Conservation (phyloP, 2,329 filamentous ascomycete species). For the Coniochaeta sp. region DNA sequence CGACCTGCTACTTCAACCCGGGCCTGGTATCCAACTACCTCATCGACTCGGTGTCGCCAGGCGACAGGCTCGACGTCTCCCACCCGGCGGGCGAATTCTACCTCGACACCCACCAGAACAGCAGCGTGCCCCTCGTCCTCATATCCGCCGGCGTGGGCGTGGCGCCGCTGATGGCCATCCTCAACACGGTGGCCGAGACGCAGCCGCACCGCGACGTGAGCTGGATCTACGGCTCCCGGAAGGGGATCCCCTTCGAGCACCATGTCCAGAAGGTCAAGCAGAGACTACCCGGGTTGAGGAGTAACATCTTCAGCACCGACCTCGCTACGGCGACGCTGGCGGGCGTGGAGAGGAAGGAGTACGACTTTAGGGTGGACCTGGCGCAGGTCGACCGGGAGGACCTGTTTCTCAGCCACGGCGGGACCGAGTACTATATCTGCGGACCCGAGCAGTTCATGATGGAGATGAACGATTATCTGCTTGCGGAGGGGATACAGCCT, state of each 20-base stretch:
- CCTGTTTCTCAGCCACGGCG: conserved; percentile 34
- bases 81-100: conserved; percentile 60
- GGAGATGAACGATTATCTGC: conserved; percentile 37
- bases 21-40: conserved; percentile 65
- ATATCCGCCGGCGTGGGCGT: conserved; percentile 55
- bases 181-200: conserved; percentile 42
- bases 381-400: conserved; percentile 33
- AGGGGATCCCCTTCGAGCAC: conserved; percentile 43
- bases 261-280: conserved; percentile 38
- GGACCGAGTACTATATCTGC: conserved; percentile 46
- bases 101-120: conserved; percentile 34
- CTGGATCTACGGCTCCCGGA: conserved; percentile 52
- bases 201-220: conserved; percentile 41
- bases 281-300: conserved; percentile 24
- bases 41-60: conserved; percentile 52
- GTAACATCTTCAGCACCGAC: conserved; percentile 42
- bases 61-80: conserved; percentile 56
- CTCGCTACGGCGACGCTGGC: conserved; percentile 35
- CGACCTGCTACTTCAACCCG: conserved; percentile 39
- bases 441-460: conserved; percentile 48
- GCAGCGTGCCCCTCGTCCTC: conserved; percentile 45
- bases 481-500: conserved; percentile 28
- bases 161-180: conserved; percentile 52
- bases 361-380: conserved; percentile 38
- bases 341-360: conserved; percentile 34